Percentiles rank a stretch among this genome's conserved stretches.
phyloP scores from a whole-genome alignment of 768 basidiomycete genomes.

The Pleurotus platypus region DNA sequence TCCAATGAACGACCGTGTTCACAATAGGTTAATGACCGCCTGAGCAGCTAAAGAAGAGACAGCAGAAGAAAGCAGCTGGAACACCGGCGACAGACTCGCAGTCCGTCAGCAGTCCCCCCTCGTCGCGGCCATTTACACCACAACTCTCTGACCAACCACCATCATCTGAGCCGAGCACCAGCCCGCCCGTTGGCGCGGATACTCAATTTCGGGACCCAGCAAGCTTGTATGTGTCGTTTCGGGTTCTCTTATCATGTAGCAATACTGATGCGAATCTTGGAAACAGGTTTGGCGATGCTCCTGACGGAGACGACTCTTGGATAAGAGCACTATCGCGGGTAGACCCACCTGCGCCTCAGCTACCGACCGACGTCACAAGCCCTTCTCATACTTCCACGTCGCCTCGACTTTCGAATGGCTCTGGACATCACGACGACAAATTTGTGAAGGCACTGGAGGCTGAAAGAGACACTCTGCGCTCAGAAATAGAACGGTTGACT shows the following conservation, averaged over 20 bases:
- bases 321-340: constrained; percentile 52
- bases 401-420: neutral
- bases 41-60: constrained; percentile 72
- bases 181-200: constrained; percentile 20
- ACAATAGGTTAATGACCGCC: neutral
- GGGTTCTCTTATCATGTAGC: constrained; percentile 1
- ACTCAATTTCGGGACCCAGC: constrained; percentile 50
- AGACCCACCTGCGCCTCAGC: constrained; percentile 28
- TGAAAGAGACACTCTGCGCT: constrained; percentile 22
- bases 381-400: neutral
- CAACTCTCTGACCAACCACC: constrained; percentile 34
- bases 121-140: constrained; percentile 51
- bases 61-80: constrained; percentile 63
- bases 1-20: neutral
- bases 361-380: constrained; percentile 9
- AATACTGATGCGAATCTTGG: neutral
- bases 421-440: constrained; percentile 10
- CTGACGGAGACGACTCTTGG: constrained; percentile 55
- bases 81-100: constrained; percentile 21
- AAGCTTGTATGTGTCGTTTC: constrained; percentile 57
- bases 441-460: constrained; percentile 15
- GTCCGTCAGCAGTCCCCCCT: constrained; percentile 37
- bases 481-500: constrained; percentile 26
- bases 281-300: constrained; percentile 31
- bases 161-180: constrained; percentile 8